These are phyloP conservation scores for Dactylellina parvicollis DNA, from an alignment of 2,329 filamentous ascomycete genomes.

Conservation along the genomic window DNA sequence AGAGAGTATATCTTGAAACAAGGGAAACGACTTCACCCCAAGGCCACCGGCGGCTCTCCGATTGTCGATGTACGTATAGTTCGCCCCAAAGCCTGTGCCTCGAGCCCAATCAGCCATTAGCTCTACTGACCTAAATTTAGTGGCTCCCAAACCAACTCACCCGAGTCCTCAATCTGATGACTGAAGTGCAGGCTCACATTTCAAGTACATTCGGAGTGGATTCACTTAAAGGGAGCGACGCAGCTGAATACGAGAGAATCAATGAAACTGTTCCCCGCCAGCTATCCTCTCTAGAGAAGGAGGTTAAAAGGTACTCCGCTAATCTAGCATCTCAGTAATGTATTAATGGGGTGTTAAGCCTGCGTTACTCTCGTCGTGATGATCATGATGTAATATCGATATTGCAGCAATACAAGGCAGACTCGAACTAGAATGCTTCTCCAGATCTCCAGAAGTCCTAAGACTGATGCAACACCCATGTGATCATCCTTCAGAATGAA, in stretches of 20 bases:
- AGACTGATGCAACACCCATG: too few relatives aligned
- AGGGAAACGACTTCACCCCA: conserved; percentile 74
- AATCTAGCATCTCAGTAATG: conserved; percentile 35
- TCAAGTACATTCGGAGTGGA: conserved; percentile 60
- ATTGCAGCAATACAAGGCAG: too few relatives aligned
- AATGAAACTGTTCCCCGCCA: conserved; percentile 74
- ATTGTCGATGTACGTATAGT: conserved; percentile 72
- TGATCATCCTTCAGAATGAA: too few relatives aligned
- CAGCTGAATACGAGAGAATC: conserved; percentile 67
- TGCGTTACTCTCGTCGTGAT: too few relatives aligned
- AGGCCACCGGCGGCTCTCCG: conserved; percentile 80
- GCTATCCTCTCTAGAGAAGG: conserved; percentile 73
- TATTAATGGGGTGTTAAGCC: too few relatives aligned
- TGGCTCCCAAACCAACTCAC: conserved; percentile 84
- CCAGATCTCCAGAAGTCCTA: too few relatives aligned
- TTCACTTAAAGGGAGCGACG: conserved; percentile 31
- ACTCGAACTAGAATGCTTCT: too few relatives aligned
- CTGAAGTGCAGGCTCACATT: conserved; percentile 66
- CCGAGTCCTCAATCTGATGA: conserved; percentile 78
- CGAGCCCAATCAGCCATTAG: background rate
- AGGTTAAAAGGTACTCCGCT: conserved; percentile 78
- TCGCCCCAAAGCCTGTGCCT: too few relatives aligned
- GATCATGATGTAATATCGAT: too few relatives aligned
- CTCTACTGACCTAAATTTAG: conserved; percentile 56
- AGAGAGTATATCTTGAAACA: conserved; percentile 81